These are phyloP conservation scores for Fraxinus platypoda DNA, from an alignment of 305 asterid genomes.

Conservation along the genomic window DNA sequence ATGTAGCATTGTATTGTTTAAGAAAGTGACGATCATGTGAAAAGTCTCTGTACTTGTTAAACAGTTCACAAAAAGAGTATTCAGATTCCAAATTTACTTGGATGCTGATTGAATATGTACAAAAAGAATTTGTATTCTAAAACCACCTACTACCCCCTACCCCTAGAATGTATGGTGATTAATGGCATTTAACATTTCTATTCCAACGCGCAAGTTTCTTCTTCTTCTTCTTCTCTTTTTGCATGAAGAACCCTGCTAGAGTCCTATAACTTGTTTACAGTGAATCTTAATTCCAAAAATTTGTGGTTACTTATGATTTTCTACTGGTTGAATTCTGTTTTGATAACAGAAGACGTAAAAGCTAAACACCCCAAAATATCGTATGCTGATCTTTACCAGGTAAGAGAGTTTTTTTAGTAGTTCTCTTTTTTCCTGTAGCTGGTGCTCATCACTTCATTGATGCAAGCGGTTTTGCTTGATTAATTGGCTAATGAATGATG, in stretches of 20 bases:
- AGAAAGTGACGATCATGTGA: too few species aligned
- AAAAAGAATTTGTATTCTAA: background rate
- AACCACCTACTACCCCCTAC: background rate
- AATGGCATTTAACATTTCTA: background rate
- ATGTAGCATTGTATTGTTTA: background rate
- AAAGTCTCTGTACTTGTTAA: too few species aligned
- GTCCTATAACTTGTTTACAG: background rate
- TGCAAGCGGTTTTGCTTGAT: background rate
- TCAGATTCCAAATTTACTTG: background rate
- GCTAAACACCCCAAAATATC: slow-evolving; percentile 64
- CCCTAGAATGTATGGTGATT: background rate
- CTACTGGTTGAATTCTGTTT: slow-evolving; percentile 12
- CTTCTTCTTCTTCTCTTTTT: background rate
- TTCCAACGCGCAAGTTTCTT: background rate
- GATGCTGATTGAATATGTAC: background rate
- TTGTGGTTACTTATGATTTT: slow-evolving; percentile 5
- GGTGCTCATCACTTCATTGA: slow-evolving; percentile 4
- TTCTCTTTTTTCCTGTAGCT: background rate
- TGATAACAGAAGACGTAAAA: slow-evolving; percentile 64
- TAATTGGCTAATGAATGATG: background rate
- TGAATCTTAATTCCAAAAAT: background rate
- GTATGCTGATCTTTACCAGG: slow-evolving; percentile 94
- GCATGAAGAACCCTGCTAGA: background rate
- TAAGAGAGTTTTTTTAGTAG: slow-evolving; percentile 18
- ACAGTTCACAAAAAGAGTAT: background rate